A percentile compares a stretch with the other conserved stretches of the same genome.
phyloP scores from a whole-genome alignment of 495 filamentous ascomycete species.

The Hypoxylon trugodes region DNA sequence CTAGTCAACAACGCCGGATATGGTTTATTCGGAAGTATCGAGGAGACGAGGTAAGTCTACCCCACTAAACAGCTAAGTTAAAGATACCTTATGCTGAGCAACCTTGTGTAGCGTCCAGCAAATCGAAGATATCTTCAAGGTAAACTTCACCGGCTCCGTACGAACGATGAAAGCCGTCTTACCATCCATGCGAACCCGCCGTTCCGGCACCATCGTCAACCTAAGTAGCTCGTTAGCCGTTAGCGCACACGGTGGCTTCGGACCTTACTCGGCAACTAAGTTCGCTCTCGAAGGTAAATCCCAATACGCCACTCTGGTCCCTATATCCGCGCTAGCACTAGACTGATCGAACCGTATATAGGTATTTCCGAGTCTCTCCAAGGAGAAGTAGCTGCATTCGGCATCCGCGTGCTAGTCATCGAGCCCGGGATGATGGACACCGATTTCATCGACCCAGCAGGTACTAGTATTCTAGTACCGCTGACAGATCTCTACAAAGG shows the following conservation, averaged over 20 bases:
- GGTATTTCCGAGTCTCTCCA: slow-evolving; percentile 44
- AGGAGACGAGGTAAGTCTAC: slow-evolving; percentile 51
- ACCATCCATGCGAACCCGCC: slow-evolving; percentile 56
- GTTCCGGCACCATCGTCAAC: slow-evolving; percentile 53
- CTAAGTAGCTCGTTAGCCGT: slow-evolving; percentile 47
- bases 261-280: slow-evolving; percentile 56
- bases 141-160: slow-evolving; percentile 58
- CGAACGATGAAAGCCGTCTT: slow-evolving; percentile 56
- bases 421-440: slow-evolving; percentile 47
- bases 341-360: slow-evolving; percentile 2
- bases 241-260: slow-evolving; percentile 27
- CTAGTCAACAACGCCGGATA: slow-evolving; percentile 61
- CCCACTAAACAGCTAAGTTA: not conserved
- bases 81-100: too few species aligned
- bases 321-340: not conserved
- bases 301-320: not conserved
- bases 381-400: slow-evolving; percentile 47
- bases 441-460: slow-evolving; percentile 6
- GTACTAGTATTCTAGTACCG: slow-evolving; percentile 20
- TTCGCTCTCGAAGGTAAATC: slow-evolving; percentile 46
- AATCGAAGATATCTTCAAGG: slow-evolving; percentile 48
- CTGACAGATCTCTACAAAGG: slow-evolving; percentile 25
- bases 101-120: slow-evolving; percentile 43
- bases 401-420: slow-evolving; percentile 47
- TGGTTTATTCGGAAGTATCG: slow-evolving; percentile 52